Evolutionary conservation across 164 flowering plant species (phyloP), one percentile per base, ranked within the genome.

Genomic region (Pachysandra terminalis): DNA sequence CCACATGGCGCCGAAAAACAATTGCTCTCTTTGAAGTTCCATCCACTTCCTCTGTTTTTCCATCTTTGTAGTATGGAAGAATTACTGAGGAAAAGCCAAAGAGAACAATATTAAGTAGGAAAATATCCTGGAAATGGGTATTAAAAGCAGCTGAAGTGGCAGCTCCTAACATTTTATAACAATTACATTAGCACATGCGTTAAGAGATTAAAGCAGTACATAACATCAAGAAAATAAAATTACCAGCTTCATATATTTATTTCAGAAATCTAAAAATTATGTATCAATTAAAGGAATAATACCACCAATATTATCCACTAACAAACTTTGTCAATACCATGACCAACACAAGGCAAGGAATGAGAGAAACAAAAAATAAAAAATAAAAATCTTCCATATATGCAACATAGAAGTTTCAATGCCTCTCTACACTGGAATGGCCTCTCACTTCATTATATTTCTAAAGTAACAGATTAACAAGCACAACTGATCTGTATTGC

Each of bases 61-160:
- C 93, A 74, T 91, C 91, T 78, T 90, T 88, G 75, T 82, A 87
- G 73, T 94, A 87, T 41, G 98, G 98, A 59, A 94, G 75, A 72
- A 94, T 91, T 61, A 91, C 98, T 94, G 86, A 60, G 66, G 14
- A 67, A 64, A 76, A 56, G 14, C 27, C 52, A 69, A 23, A 56
- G 32, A 27, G 59, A 70, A 41, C 54, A 53, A 53, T 21, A 62
- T 53, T 28, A 49, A 61, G 27, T 54, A 21, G 21, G 19, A 8
- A n/a, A 13, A 25, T 59, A 53, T 1, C 19, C 35, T 27, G 24
- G 19, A 65, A 28, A 56, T 37, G 57, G 54, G 37, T 25, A 59
- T 25, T 9, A 23, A 32, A 62, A 52, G 27, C 22, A 54, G 27
- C 32, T 25, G 56, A 8, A 9, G 25, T 7, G 3, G 10, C 10